A percentile compares a stretch with the other conserved stretches of the same genome.
phyloP scores from a whole-genome alignment of 148 eudicot genomes.

The Rhododendron williamsianum region DNA sequence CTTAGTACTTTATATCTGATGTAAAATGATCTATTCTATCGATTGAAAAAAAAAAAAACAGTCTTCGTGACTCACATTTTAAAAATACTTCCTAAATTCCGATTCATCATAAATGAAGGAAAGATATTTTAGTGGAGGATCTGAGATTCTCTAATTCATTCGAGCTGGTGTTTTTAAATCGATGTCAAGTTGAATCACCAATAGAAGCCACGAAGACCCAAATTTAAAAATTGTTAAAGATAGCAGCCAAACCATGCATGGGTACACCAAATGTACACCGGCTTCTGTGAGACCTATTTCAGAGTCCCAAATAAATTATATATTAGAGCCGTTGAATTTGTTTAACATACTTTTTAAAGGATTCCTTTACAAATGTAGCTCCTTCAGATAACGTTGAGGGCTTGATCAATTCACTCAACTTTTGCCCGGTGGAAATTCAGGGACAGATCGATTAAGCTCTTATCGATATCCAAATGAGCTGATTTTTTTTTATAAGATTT shows the following conservation, averaged over 20 bases:
- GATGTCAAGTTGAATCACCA: not conserved
- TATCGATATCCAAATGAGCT: too few relatives aligned
- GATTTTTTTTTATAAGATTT: too few relatives aligned
- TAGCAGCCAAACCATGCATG: not conserved
- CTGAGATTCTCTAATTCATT: not conserved
- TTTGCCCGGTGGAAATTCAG: not conserved
- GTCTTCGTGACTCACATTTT: not conserved
- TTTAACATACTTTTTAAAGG: too few relatives aligned
- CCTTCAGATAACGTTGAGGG: not conserved
- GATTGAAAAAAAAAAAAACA: not conserved
- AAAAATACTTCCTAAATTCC: not conserved
- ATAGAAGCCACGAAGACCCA: not conserved
- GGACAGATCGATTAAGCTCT: not conserved
- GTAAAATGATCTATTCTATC: too few relatives aligned
- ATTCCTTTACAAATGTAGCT: not conserved
- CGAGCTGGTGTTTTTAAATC: not conserved
- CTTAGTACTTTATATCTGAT: too few relatives aligned
- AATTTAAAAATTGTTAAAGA: not conserved
- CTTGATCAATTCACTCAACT: not conserved
- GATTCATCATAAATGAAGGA: not conserved
- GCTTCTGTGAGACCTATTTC: not conserved
- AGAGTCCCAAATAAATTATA: too few relatives aligned
- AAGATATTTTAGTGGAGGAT: not conserved
- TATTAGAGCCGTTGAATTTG: not conserved
- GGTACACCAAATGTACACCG: not conserved